A percentile compares a stretch with the other conserved stretches of the same genome.
Evolutionary conservation across 2,329 filamentous ascomycete species (phyloP).

Genomic region (Cercospora berteroae): DNA sequence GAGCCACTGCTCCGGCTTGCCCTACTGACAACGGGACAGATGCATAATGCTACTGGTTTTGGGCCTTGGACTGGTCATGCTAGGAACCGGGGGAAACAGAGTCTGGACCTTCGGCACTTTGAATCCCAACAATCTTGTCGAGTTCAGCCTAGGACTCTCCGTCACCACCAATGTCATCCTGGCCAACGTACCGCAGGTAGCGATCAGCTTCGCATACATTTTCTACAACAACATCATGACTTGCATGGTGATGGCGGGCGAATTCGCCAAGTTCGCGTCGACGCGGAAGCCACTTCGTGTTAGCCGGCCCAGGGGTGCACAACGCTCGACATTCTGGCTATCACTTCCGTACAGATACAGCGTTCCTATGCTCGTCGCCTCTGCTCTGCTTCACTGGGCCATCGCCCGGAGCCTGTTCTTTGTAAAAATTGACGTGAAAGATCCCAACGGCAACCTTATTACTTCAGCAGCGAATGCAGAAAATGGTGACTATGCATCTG

Average conservation of each 20-base stretch:
- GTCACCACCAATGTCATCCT: background rate
- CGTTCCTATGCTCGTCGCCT: background rate
- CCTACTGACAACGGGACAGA: background rate
- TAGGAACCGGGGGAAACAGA: no score
- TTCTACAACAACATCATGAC: background rate
- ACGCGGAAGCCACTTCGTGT: background rate
- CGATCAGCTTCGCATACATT: background rate
- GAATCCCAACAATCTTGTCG: background rate
- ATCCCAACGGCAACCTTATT: background rate
- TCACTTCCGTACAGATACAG: background rate
- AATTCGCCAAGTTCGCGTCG: background rate
- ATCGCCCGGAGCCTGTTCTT: background rate
- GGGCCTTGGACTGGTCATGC: no score
- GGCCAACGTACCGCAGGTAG: background rate
- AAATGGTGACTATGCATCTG: background rate
- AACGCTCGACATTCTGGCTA: background rate
- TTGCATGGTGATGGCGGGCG: background rate
- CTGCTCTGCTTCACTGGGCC: background rate
- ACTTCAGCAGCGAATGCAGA: background rate
- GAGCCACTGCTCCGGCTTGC: no score
- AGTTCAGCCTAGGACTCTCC: background rate
- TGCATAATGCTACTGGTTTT: background rate
- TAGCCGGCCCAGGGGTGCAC: background rate
- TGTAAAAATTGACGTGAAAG: background rate
- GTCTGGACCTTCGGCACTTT: background rate